phyloP scores from a whole-genome alignment of 306 rosid genomes.

The Cyamopsis tetragonoloba region DNA sequence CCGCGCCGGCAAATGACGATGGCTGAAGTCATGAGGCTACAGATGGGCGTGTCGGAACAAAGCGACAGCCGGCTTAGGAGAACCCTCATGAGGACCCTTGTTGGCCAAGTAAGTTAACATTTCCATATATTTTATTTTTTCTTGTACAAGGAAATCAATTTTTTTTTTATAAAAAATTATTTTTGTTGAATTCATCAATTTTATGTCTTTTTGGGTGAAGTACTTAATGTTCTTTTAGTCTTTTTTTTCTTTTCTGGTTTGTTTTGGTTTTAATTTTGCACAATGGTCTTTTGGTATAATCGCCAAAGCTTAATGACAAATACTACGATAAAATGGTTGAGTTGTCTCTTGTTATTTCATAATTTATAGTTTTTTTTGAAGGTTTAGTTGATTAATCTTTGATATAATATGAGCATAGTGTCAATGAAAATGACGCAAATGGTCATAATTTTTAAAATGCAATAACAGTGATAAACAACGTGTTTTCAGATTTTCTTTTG shows the following conservation, averaged over 20 bases:
- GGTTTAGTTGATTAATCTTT: neutral
- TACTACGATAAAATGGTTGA: neutral
- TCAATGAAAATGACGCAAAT: neutral
- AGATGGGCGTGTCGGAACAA: slow-evolving; percentile 82
- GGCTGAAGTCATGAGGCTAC: slow-evolving; percentile 94
- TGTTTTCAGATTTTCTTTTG: too few species aligned
- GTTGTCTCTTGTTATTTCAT: neutral
- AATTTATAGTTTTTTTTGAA: neutral
- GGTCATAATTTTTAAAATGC: too few species aligned
- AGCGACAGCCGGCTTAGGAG: slow-evolving; percentile 81
- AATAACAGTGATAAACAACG: too few species aligned
- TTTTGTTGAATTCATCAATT: neutral
- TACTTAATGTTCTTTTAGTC: neutral
- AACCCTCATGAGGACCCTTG: slow-evolving; percentile 96
- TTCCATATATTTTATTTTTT: neutral
- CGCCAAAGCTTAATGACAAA: slow-evolving; percentile 6
- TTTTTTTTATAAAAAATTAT: too few species aligned
- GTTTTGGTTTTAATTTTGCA: neutral
- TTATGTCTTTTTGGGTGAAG: neutral
- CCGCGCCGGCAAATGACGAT: slow-evolving; percentile 76
- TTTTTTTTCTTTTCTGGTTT: neutral
- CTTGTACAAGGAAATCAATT: too few species aligned
- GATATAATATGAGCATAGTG: neutral
- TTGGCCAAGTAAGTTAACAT: slow-evolving; percentile 72
- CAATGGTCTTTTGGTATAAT: neutral